phyloP scores from a whole-genome alignment of 140 eudicot species.

The Cichorium intybus region DNA sequence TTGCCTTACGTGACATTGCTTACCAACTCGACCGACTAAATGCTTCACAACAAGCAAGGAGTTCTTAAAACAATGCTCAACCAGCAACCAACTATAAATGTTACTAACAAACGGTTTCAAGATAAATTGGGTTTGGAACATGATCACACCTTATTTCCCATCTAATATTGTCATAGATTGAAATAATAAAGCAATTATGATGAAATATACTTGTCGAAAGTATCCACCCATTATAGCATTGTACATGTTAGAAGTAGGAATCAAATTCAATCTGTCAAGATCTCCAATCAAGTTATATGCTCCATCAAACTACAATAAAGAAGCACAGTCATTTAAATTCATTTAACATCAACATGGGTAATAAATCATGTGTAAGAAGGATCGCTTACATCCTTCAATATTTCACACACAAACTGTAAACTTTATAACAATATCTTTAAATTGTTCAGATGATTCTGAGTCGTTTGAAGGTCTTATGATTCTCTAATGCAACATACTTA shows the following conservation, averaged over 20 bases:
- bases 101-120: too few species aligned
- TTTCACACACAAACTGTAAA: conserved; percentile 57
- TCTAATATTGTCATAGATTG: too few species aligned
- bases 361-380: conserved; percentile 11
- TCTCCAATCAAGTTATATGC: conserved; percentile 74
- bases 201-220: conserved; percentile 67
- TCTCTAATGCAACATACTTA: conserved; percentile 68
- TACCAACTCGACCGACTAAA: too few species aligned
- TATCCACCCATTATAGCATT: conserved; percentile 79
- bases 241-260: conserved; percentile 67
- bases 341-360: conserved; percentile 9
- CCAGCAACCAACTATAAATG: too few species aligned
- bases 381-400: conserved; percentile 81
- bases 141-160: too few species aligned
- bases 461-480: conserved; percentile 75
- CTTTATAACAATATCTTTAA: too few species aligned
- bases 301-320: conserved; percentile 60
- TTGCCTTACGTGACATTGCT: too few species aligned
- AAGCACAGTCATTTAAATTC: conserved; percentile 2
- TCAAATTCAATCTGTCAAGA: conserved; percentile 38
- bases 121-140: too few species aligned
- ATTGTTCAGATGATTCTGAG: conserved; percentile 51
- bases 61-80: too few species aligned
- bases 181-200: too few species aligned
- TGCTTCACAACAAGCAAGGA: too few species aligned